Evolutionary conservation across 208 protist genomes (phyloP).

Genomic region (Trypanosoma rangeli): DNA sequence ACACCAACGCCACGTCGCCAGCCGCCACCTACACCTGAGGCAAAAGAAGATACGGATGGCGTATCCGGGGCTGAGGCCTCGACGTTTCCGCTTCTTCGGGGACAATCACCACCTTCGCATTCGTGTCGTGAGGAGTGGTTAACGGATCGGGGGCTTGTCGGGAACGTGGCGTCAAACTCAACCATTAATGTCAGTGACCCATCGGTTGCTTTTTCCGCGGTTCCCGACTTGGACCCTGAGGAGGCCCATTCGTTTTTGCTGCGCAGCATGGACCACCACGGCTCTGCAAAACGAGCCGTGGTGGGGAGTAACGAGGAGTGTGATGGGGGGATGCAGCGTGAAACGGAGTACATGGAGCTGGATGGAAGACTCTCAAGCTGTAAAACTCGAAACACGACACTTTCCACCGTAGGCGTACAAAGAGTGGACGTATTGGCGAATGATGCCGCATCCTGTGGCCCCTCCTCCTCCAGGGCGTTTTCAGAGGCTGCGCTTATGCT

Average conservation of each 20-base stretch:
- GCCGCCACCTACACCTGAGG: conserved; percentile 15
- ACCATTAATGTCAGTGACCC: conserved; percentile 26
- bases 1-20: conserved; percentile 16
- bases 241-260: neutral
- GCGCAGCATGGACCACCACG: neutral
- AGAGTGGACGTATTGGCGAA: neutral
- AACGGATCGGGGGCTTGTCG: neutral
- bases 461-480: neutral
- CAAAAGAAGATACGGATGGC: neutral
- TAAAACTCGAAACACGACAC: conserved; percentile 4
- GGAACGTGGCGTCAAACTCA: conserved; percentile 5
- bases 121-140: neutral
- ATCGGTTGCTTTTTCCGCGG: conserved; percentile 12
- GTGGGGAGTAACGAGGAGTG: neutral
- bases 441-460: neutral
- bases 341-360: conserved; percentile 8
- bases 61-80: neutral
- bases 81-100: neutral
- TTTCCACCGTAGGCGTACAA: neutral
- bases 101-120: neutral
- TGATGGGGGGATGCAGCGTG: conserved; percentile 5
- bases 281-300: neutral
- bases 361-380: conserved; percentile 3
- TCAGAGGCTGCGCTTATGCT: neutral
- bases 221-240: conserved; percentile 4